These are phyloP conservation scores for Xenoacremonium recifei DNA, from an alignment of 2,329 filamentous ascomycete species.

Conservation along the genomic window DNA sequence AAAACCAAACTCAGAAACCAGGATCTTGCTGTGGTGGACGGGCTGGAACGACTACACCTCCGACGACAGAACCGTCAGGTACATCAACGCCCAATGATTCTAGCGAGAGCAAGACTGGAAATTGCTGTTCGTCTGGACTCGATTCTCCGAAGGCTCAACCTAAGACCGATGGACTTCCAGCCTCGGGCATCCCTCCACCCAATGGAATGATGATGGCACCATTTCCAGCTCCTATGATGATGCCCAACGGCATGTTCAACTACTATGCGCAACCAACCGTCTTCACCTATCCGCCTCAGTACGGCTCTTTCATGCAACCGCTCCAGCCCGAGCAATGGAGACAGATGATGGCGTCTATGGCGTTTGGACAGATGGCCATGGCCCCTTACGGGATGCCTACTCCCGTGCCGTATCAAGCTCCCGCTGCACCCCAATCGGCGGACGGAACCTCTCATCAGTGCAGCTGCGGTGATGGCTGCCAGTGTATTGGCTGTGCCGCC, in stretches of 20 bases:
- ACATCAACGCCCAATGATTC: constrained; percentile 13
- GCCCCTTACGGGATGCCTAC: constrained; percentile 24
- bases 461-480: constrained; percentile 63
- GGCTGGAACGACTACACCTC: constrained; percentile 5
- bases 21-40: constrained; percentile 38
- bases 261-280: constrained; percentile 44
- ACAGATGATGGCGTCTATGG: constrained; percentile 43
- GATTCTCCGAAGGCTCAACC: constrained; percentile 19
- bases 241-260: constrained; percentile 39
- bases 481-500: constrained; percentile 66
- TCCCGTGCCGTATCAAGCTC: constrained; percentile 17
- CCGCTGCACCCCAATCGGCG: constrained; percentile 15
- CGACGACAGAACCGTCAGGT: constrained; percentile 9
- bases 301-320: constrained; percentile 54
- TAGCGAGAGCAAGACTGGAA: constrained; percentile 20
- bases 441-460: constrained; percentile 46
- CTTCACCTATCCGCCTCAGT: constrained; percentile 53
- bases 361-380: constrained; percentile 33
- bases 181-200: constrained; percentile 17
- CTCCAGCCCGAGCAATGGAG: constrained; percentile 54
- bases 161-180: constrained; percentile 16
- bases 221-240: constrained; percentile 34
- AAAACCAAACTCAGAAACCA: constrained; percentile 15
- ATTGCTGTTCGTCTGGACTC: constrained; percentile 29
- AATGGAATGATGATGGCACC: constrained; percentile 34